Base-by-base conservation (phyloP, 805 yeast species). In the Maudiozyma saulgeensis region DNA sequence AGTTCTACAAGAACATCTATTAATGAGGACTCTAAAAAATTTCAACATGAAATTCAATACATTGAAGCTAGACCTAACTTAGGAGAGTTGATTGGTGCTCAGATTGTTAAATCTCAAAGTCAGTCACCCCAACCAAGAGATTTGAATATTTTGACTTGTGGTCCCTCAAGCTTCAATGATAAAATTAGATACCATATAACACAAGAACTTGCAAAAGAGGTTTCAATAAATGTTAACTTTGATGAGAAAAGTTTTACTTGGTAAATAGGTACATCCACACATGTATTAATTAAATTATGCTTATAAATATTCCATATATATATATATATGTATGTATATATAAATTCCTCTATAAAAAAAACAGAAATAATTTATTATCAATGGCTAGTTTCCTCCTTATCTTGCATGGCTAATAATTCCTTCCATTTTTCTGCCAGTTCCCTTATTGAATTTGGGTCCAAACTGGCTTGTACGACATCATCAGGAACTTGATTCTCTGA, bases 401-500 rank as follows among this genome's bases (percentile, higher is more conserved):
- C 44, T 45, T 66, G 69, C 51, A 52, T 50, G 1, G 46, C 48
- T 41, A 71, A 62, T 41, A 74, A 51, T 44, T 74, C 74, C 38
- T 67, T 62, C 88, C 88, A 84, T 50, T 79, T 73, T 51, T 72
- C 72, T 0, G 85, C 80, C 53, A 86, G 67, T 46, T 84, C 89
- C 12, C 78, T 81, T 76, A 88, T 82, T 0, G 84, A 77, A 19
- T 75, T 72, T 0, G 90, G 76, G 56, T 84, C 81, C 56, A 80
- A 59, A 34, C 86, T 74, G 2, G 96, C 96, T 62, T 88, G 93
- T 4, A 93, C 84, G 19, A 93, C 80, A 59, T 93, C 99, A 47
- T 77, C 74, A 0, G 99, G 99, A 2, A 93, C 96, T 59, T 87
- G 90, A 63, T 82, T 87, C 58, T 91, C 96, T 2, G 95, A 79